Base-by-base conservation (phyloP, 768 basidiomycete species). In the Pulveroboletus sp. region DNA sequence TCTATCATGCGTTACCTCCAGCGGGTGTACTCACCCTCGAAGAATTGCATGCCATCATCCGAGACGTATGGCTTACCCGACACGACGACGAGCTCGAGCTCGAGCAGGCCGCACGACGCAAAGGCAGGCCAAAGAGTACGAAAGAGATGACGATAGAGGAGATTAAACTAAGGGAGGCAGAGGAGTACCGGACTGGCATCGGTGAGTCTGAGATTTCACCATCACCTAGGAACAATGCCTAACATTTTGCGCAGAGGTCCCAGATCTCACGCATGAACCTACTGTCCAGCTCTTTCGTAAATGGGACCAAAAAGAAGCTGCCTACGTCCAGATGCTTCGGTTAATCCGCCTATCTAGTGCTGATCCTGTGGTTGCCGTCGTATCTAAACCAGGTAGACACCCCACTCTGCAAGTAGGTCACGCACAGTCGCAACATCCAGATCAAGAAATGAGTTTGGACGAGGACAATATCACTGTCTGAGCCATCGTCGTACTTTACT, bases 221-320 rank as follows among this genome's bases (percentile, higher is more conserved):
- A 21, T 27, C n/a, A 13, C 10, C 14, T 13, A 6, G 30, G 9
- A 21, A 4, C 17, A 1, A 21, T 13, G 6, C 4, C 42, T 48
- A 32, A 46, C 32, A 36, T 49, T 41, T 42, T 62, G 3, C 14
- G 44, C 33, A 92, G 90, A 93, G 71, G 75, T 92, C 31, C 78
- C 82, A 7, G 90, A 93, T 67, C 74, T 93, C 26, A 91, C 88
- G 0, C 81, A 92, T 55, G 66, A 71, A n/a, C 65, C 73, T 9
- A 92, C 79, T 14, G 83, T 88, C 35, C 76, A 77, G 27, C 71
- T 91, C 4, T 89, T 90, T 64, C 78, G 86, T 36, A 69, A 71
- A 50, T 93, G 90, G 90, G 86, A 91, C 58, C 83, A 86, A 56
- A 81, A 78, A 51, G 86, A 89, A 57, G 69, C 80, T 5, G 79